Evolutionary conservation across 1,139 yeast species (phyloP), one percentile per base, ranked within the genome.

Genomic region (Geotrichum aggregatum): DNA sequence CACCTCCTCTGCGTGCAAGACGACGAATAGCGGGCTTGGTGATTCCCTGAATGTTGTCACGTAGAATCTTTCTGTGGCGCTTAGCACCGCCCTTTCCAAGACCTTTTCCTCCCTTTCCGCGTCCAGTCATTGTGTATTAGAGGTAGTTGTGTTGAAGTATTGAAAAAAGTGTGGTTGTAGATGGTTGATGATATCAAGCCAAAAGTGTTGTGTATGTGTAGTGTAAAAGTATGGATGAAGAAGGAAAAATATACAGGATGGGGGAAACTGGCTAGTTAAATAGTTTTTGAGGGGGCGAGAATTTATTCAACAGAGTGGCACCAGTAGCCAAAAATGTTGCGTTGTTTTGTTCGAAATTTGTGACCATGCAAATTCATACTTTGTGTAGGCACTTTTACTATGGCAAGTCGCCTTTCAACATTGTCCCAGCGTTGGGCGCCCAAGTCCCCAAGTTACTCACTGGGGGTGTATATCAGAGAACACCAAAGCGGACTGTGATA

Each of bases 1-100:
- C 98, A 87, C 98, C 98, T 80, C 98, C 98, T 87, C 98, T 89
- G 84, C 98, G 91, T 58, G 98, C 98, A 71, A 92, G 85, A 87
- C 98, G 91, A 81, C 98, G 89, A 74, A 92, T 92, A 70, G 98
- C 98, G 73, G 98, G 98, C 83, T 92, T 92, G 62, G 98, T 92
- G 73, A 92, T 91, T 81, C 98, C 98, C 80, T 91, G 98, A 66
- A 92, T 91, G 91, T 92, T 92, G 76, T 92, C 98, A 82, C 98
- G 89, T 68, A 91, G 82, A 77, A 92, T 88, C 87, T 91, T 91
- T 84, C 98, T 87, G 89, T 92, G 98, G 79, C 98, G 92, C 84
- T 92, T 92, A 70, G 98, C 98, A 80, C 98, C 98, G 78, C 74
- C 98, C 79, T 92, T 91, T 72, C 98, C 98, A 71, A 89, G 82